phyloP scores from a whole-genome alignment of 495 filamentous ascomycete species.

The Xylaria telfairii region DNA sequence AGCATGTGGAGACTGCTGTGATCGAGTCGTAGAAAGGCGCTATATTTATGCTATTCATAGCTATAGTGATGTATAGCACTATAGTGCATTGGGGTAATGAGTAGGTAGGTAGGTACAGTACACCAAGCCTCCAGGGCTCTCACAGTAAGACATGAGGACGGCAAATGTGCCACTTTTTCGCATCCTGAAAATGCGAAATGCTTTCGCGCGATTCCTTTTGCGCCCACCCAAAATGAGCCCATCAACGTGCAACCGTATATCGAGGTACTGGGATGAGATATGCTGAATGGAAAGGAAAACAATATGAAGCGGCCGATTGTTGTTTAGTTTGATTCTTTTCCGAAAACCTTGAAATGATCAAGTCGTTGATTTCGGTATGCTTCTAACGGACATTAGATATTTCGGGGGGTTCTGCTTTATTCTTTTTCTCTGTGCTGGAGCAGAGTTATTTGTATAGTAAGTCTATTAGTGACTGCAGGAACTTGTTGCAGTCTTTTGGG shows the following conservation, averaged over 20 bases:
- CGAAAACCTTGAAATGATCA: background rate
- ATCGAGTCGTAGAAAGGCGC: background rate
- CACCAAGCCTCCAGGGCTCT: background rate
- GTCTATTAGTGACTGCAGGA: background rate
- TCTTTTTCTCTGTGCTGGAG: slow-evolving; percentile 2
- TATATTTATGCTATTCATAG: background rate
- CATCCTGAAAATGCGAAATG: background rate
- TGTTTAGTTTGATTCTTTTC: background rate
- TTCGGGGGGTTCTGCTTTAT: background rate
- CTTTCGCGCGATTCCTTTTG: background rate
- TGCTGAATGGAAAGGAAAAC: background rate
- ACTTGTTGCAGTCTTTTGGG: background rate
- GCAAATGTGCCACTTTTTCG: background rate
- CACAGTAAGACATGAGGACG: background rate
- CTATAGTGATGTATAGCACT: slow-evolving; percentile 3
- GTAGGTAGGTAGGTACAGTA: too few relatives aligned
- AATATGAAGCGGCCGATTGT: background rate
- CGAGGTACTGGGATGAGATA: background rate
- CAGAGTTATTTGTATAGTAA: background rate
- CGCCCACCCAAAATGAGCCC: background rate
- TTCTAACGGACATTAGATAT: background rate
- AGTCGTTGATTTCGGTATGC: background rate
- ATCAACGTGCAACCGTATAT: background rate
- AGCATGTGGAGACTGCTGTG: too few relatives aligned
- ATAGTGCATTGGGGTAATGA: too few relatives aligned